Evolutionary conservation across 1,284 basidiomycete genomes (phyloP).

Genomic region (Melanopsichium pennsylvanicum): DNA sequence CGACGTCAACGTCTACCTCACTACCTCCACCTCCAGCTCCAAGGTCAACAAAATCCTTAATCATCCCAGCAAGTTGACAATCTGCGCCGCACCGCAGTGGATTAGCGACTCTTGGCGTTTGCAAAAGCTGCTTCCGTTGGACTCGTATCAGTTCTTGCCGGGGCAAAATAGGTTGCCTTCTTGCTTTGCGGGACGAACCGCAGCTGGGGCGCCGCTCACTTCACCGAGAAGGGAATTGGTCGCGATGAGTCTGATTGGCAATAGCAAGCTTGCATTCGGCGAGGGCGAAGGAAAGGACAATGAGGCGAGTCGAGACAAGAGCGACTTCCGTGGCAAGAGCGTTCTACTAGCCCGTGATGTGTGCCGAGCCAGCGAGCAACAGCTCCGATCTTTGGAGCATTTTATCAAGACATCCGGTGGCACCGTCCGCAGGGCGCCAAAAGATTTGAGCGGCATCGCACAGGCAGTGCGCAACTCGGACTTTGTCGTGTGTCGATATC

Average conservation of each 20-base stretch:
- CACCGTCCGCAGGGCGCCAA: slow-evolving; percentile 29
- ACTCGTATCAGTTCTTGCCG: slow-evolving; percentile 76
- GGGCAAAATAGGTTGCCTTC: slow-evolving; percentile 54
- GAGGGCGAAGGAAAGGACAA: not conserved
- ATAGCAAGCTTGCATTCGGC: not conserved
- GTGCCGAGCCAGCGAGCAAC: slow-evolving; percentile 45
- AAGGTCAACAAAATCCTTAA: slow-evolving; percentile 66
- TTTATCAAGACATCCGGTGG: slow-evolving; percentile 31
- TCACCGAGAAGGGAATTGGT: slow-evolving; percentile 34
- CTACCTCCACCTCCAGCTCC: slow-evolving; percentile 56
- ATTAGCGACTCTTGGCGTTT: slow-evolving; percentile 80
- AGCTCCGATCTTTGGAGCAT: slow-evolving; percentile 67
- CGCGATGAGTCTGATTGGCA: slow-evolving; percentile 20
- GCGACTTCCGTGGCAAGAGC: slow-evolving; percentile 33
- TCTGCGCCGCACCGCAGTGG: slow-evolving; percentile 79
- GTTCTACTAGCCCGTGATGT: slow-evolving; percentile 51
- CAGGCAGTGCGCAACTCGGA: slow-evolving; percentile 69
- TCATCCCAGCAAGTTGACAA: slow-evolving; percentile 71
- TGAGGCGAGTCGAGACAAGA: slow-evolving; percentile 6
- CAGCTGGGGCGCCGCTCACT: slow-evolving; percentile 24
- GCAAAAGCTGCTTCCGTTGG: slow-evolving; percentile 71
- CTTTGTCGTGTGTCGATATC: slow-evolving; percentile 75
- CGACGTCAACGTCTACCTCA: slow-evolving; percentile 86
- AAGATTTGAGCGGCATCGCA: slow-evolving; percentile 40
- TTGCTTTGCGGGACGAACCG: slow-evolving; percentile 31